phyloP scores from a whole-genome alignment of 768 basidiomycete genomes.

The Leucosporidium scottii region DNA sequence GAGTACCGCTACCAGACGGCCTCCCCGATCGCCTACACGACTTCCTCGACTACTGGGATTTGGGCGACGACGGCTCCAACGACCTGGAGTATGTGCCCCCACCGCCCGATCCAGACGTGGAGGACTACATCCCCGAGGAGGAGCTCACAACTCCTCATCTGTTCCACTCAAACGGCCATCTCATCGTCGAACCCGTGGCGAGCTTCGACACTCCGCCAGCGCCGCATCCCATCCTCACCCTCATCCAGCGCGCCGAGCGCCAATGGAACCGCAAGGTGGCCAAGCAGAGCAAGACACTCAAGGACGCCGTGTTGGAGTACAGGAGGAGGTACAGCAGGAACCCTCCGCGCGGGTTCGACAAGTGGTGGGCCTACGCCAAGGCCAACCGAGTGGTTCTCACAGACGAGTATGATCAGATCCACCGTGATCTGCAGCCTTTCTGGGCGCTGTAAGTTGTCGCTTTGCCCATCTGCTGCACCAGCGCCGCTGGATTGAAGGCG shows the following conservation, averaged over 20 bases:
- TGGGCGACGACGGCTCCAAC: slow-evolving; percentile 26
- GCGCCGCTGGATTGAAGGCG: neutral
- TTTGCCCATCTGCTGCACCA: neutral
- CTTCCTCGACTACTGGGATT: slow-evolving; percentile 25
- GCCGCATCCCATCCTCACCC: slow-evolving; percentile 70
- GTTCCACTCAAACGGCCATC: slow-evolving; percentile 33
- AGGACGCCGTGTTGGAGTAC: slow-evolving; percentile 75
- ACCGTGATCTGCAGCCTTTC: slow-evolving; percentile 10
- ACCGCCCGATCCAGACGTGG: slow-evolving; percentile 11
- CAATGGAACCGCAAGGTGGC: slow-evolving; percentile 60
- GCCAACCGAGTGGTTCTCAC: slow-evolving; percentile 66
- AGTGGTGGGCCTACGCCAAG: slow-evolving; percentile 72
- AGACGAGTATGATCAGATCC: slow-evolving; percentile 63
- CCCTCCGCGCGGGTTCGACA: slow-evolving; percentile 85
- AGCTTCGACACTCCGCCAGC: slow-evolving; percentile 9
- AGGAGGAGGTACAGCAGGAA: slow-evolving; percentile 62
- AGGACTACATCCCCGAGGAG: slow-evolving; percentile 12
- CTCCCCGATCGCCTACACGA: slow-evolving; percentile 28
- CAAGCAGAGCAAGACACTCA: slow-evolving; percentile 71
- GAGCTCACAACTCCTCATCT: slow-evolving; percentile 23
- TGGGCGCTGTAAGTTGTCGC: slow-evolving; percentile 59
- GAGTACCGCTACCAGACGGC: slow-evolving; percentile 33
- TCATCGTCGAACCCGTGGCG: slow-evolving; percentile 26
- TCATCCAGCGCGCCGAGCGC: slow-evolving; percentile 77
- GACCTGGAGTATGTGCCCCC: slow-evolving; percentile 29